Conservation (phyloP, 345 rosid species). For the Trapa incisa region DNA sequence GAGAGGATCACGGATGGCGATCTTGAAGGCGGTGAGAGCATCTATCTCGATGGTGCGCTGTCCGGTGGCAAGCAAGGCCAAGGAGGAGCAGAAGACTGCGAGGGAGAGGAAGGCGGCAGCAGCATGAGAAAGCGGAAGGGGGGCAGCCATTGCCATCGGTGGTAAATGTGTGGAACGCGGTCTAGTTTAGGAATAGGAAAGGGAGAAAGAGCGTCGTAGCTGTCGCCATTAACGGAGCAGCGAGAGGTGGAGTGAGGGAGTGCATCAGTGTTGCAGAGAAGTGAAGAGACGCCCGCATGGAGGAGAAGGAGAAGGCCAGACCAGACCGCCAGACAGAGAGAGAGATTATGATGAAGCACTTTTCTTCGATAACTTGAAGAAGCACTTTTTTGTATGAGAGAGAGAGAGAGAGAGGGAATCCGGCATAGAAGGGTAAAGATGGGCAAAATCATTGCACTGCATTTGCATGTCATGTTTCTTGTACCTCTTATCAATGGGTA, state of each 20-base stretch:
- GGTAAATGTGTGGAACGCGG: neutral
- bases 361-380: no score
- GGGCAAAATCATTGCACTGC: neutral
- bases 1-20: constrained; percentile 58
- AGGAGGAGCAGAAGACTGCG: constrained; percentile 6
- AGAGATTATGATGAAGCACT: neutral
- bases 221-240: constrained; percentile 8
- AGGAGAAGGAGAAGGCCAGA: neutral
- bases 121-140: neutral
- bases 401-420: neutral
- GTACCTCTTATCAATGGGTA: neutral
- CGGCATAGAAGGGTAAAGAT: neutral
- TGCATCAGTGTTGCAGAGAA: neutral
- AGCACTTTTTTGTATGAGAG: neutral
- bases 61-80: neutral
- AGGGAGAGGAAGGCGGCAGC: constrained; percentile 11
- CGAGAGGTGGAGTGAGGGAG: neutral
- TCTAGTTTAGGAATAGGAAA: neutral
- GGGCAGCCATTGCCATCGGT: neutral
- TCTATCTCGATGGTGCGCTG: constrained; percentile 41
- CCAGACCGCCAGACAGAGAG: neutral
- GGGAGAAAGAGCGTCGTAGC: neutral
- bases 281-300: constrained; percentile 1
- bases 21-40: constrained; percentile 60
- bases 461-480: neutral